Base-by-base conservation (phyloP, 78 protist species). In the Cavenderia fasciculata region DNA sequence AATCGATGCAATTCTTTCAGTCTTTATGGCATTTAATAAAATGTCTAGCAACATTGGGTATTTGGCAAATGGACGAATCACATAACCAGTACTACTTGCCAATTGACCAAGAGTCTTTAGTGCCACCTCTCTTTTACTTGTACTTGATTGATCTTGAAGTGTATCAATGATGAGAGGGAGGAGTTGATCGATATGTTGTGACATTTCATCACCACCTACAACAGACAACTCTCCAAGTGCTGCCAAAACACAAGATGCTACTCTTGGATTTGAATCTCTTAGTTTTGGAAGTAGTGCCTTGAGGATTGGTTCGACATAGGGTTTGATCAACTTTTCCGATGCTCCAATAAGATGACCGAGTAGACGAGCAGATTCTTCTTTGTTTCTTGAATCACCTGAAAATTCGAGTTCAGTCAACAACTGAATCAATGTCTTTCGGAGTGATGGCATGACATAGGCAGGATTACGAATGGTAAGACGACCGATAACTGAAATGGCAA, bases 381-480 rank as follows among this genome's bases (percentile, higher is more conserved):
- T 78, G 34, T 43, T 62, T 46, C 94, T 41, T 18, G 47, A n/a
- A 59, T 95, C 96, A 44, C 92, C 91, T 21, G 72, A 51, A 59
- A 89, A 74, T 19, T 88, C 96, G 36, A 97, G 82, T 61, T 96
- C 97, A 0, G 97, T 95, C 18, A 98, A 92, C 4, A 98, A 82
- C 59, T 96, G 98, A 27, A 97, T 71, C 29, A 98, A 91, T 2
- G 95, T 87, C 93, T 96, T 94, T 46, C 99, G 71, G 25, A 98
- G 82, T 19, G 97, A 34, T 6, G 99, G 99, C 94, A 97, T 43
- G 27, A 96, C 98, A 47, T 93, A 70, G 40, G 98, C 98, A 2
- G 99, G 99, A 69, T 98, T 98, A 44, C 88, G 63, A n/a, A 14
- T 19, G 21, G 98, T 65, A 4, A 98, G 90, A 3, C 99, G 92